A percentile compares a stretch with the other conserved stretches of the same genome.
Evolutionary conservation across 225 moss, liverwort and hornwort species (phyloP).

Genomic region (Antitrichia curtipendula): DNA sequence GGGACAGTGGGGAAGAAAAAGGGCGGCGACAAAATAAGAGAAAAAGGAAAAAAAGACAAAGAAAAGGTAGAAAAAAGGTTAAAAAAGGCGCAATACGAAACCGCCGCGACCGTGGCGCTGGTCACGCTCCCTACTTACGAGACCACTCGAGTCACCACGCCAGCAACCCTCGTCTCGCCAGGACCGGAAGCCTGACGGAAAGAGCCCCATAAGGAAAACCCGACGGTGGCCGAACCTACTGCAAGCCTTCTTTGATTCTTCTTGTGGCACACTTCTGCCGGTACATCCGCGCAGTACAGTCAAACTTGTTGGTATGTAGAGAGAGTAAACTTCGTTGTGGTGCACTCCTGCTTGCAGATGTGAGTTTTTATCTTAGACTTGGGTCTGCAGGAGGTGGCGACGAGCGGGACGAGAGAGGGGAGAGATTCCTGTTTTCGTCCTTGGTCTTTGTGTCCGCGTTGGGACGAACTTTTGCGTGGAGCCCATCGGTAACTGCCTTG

Average conservation of each 20-base stretch:
- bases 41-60: accelerated
- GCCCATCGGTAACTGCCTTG: neutral
- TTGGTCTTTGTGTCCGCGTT: neutral
- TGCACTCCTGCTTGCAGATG: neutral
- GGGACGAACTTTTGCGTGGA: neutral
- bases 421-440: neutral
- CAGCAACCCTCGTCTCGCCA: neutral
- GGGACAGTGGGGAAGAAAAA: neutral
- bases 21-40: neutral
- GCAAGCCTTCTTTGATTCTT: neutral
- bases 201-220: neutral
- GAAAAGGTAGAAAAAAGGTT: too few species aligned
- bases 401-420: neutral
- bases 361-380: neutral
- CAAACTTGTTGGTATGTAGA: neutral
- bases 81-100: neutral
- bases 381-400: neutral
- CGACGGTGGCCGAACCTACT: neutral
- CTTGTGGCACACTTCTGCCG: neutral
- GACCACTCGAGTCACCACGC: neutral
- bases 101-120: neutral
- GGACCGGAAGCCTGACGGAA: neutral
- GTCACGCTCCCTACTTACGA: neutral
- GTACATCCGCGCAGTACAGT: neutral
- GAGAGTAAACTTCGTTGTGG: neutral